Base-by-base conservation (phyloP, 257 asterid genomes). In the Voacanga thouarsii region DNA sequence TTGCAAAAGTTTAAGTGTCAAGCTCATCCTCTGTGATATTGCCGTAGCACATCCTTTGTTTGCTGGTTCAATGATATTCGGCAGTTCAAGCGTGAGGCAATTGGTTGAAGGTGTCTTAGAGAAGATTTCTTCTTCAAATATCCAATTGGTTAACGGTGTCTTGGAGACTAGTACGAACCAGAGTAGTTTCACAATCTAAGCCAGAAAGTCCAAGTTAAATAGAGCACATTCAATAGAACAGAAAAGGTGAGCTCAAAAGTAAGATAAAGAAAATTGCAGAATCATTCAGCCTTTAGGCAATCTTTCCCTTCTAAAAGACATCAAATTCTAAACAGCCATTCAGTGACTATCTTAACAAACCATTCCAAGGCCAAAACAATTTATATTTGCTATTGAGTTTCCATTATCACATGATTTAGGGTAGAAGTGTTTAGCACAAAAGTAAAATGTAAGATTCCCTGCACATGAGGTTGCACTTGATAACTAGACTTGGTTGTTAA, bases 1-100 rank as follows among this genome's bases (percentile, higher is more conserved):
- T 77, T 77, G 45, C 75, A 28, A 8, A 77, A 18, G 51, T 50
- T 50, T 47, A 77, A 77, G 80, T 15, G 39, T 44, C 57, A 67
- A 44, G 15, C 23, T 67, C 80, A 77, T 67, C 21, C 7, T 77
- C 45, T 50, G 39, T 24, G 67, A 19, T 55, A 21, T 55, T 55
- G 19, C 24, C 24, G 19, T 55, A 8, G n/a, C 24, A 55, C 24
- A 1, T 55, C 61, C 19, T 55, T 55, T 24, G 19, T 15, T 55
- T 23, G 15, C 21, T 51, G 57, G 61, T 19, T 50, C 75, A 49
- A 7, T 51, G 12, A 45, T 26, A 26, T 71, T 67, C 53, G 5
- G 55, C 6, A 44, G 55, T 30, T 68, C 80, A 33, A 30, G 47
- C 57, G 23, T 8, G 51, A 18, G 37, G 55, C 37, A 33, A 33